Evolutionary conservation across 2,329 filamentous ascomycete species (phyloP).

Genomic region (Sarocladiaceae sp.): DNA sequence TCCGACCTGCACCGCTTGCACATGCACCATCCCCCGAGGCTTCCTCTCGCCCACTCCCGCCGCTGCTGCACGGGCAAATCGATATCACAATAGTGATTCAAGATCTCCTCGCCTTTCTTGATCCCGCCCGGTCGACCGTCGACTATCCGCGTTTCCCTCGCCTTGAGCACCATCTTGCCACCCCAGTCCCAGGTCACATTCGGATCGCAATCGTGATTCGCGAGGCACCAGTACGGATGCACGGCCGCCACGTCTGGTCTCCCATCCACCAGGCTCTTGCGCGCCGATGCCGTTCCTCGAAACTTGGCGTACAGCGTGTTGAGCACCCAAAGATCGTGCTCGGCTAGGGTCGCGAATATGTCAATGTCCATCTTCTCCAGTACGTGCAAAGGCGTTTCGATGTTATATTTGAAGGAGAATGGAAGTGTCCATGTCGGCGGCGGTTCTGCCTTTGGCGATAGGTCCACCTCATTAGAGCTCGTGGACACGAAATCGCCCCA

Average conservation of each 20-base stretch:
- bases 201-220: slow-evolving; percentile 93
- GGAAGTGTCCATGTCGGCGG: slow-evolving; percentile 62
- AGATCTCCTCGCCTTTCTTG: slow-evolving; percentile 71
- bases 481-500: slow-evolving; percentile 61
- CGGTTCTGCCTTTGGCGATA: slow-evolving; percentile 47
- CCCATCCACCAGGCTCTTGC: slow-evolving; percentile 68
- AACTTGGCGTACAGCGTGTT: slow-evolving; percentile 94
- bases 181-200: slow-evolving; percentile 95
- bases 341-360: slow-evolving; percentile 53
- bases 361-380: slow-evolving; percentile 82
- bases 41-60: slow-evolving; percentile 82
- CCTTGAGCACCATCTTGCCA: slow-evolving; percentile 66
- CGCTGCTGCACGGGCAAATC: slow-evolving; percentile 69
- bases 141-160: slow-evolving; percentile 50
- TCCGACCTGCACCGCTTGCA: slow-evolving; percentile 78
- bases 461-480: slow-evolving; percentile 44
- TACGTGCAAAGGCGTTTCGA: slow-evolving; percentile 68
- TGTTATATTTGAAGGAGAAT: slow-evolving; percentile 71
- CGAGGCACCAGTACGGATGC: slow-evolving; percentile 91
- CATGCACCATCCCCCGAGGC: slow-evolving; percentile 82
- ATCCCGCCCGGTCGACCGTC: slow-evolving; percentile 54
- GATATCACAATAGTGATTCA: slow-evolving; percentile 94
- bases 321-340: slow-evolving; percentile 73
- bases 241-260: slow-evolving; percentile 88
- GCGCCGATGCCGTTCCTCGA: slow-evolving; percentile 82